These are phyloP conservation scores for Austroboletus niveus DNA, from an alignment of 1,284 basidiomycete species.

Conservation along the genomic window DNA sequence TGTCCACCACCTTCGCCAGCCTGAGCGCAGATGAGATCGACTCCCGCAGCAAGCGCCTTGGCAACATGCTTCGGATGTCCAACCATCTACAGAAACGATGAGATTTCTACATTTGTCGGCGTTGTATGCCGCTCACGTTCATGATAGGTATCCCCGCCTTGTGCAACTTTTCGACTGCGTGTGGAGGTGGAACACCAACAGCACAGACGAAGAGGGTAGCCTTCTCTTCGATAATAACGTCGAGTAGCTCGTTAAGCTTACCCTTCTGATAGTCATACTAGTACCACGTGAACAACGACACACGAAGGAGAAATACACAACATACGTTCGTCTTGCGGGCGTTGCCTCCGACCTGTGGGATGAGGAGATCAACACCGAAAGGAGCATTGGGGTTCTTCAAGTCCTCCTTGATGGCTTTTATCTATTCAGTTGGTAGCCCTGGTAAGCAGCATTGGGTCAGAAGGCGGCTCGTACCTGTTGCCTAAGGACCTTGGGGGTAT, in stretches of 20 bases:
- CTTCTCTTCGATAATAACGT: conserved; percentile 87
- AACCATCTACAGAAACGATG: conserved; percentile 60
- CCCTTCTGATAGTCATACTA: conserved; percentile 83
- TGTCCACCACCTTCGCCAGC: conserved; percentile 87
- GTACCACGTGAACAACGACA: conserved; percentile 1
- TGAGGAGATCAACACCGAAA: conserved; percentile 84
- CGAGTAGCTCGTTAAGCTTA: conserved; percentile 72
- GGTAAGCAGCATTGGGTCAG: not conserved
- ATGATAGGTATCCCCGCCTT: conserved; percentile 78
- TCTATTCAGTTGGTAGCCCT: conserved; percentile 41
- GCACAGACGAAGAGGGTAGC: conserved; percentile 83
- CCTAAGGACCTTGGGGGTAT: conserved; percentile 72
- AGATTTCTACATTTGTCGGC: not conserved
- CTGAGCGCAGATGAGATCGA: conserved; percentile 88
- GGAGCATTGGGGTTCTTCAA: conserved; percentile 71
- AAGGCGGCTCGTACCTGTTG: conserved; percentile 49
- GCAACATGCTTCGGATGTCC: conserved; percentile 84
- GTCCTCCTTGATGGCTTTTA: conserved; percentile 68
- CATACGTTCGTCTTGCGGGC: conserved; percentile 85
- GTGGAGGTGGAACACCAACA: conserved; percentile 78
- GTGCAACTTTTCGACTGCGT: conserved; percentile 78
- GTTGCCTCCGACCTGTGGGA: conserved; percentile 78
- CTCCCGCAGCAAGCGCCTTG: conserved; percentile 78
- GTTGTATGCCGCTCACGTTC: conserved; percentile 52
- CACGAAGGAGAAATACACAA: conserved; percentile 1